Evolutionary conservation across 345 rosid species (phyloP), one percentile per base, ranked within the genome.

Genomic region (Capsella bursapastoris): DNA sequence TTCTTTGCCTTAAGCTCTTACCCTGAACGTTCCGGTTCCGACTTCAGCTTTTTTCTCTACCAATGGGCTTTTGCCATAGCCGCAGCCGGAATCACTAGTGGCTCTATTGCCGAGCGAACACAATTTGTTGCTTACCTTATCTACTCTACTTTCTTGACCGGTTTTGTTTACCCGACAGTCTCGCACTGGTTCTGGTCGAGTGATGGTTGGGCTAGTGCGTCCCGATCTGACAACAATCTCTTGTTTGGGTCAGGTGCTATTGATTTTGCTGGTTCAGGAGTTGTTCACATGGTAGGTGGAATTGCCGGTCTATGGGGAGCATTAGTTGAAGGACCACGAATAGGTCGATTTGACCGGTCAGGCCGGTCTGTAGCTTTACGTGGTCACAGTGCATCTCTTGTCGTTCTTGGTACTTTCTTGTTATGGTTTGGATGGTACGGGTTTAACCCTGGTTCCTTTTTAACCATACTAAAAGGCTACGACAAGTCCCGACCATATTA

Each of bases 51-150:
- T 64, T 88, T 90, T 40, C 90, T 88, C 7, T 88, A 83, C 35
- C 97, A 90, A 10, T 90, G 97, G 97, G 88, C 94, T 31, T 90
- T 86, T 59, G 90, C 97, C 4, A 90, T 90, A 6, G 90, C 92
- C 4, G 92, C 88, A 0, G 89, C 97, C 0, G 94, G 97, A 5
- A 89, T 90, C 61, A 89, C 97, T 1, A 87, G 92, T 47, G 94
- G 97, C 10, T 90, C 94, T 22, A 88, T 90, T 3, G 97, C 97
- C 0, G 94, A 90, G 72, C 68, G 96, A 18, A 90, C 93, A 16
- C 92, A 87, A 70, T 88, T 90, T n/a, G 92, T 84, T 13, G 94
- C 94, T 25, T 90, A 89, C 38, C 81, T 90, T 31, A 83, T 88
- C 3, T 88, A 86, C 52, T 90, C 96, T 1, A 70, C 87, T 27